Evolutionary conservation across 2,329 filamentous ascomycete genomes (phyloP).

Genomic region (Geosmithia putterillii): DNA sequence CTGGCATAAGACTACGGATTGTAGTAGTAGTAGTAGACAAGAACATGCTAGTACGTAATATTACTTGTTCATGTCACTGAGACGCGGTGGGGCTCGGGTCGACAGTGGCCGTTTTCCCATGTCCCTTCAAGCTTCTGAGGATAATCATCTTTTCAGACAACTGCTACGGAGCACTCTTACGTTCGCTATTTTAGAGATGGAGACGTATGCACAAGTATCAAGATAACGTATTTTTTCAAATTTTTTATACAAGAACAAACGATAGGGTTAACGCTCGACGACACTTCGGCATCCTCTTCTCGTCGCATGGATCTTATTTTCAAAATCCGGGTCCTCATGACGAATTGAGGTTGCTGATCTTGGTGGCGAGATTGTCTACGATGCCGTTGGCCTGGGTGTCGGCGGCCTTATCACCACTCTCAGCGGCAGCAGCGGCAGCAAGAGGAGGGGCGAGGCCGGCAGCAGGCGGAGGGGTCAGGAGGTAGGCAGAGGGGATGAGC

Average conservation of each 20-base stretch:
- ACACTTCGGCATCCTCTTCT: background rate
- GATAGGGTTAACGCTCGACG: background rate
- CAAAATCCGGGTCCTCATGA: too few species aligned
- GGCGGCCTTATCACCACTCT: conserved; percentile 2
- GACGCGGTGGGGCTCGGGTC: background rate
- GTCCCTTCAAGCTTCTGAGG: background rate
- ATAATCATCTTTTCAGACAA: too few species aligned
- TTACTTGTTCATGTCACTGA: background rate
- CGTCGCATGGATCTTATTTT: background rate
- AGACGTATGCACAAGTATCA: too few species aligned
- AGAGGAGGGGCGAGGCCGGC: conserved; percentile 25
- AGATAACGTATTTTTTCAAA: too few species aligned
- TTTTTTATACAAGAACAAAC: too few species aligned
- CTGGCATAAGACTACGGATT: too few species aligned
- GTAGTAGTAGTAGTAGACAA: too few species aligned
- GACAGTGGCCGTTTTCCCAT: background rate
- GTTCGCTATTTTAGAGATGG: too few species aligned
- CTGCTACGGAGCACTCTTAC: too few species aligned
- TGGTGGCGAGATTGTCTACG: conserved; percentile 17
- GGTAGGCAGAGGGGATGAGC: conserved; percentile 61
- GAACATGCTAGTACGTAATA: background rate
- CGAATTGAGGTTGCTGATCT: conserved; percentile 16
- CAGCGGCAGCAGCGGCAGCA: conserved; percentile 9
- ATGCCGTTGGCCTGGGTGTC: conserved; percentile 8
- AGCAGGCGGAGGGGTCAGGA: conserved; percentile 56